Evolutionary conservation across 1,284 basidiomycete species (phyloP).

Genomic region (Malassezia restricta): DNA sequence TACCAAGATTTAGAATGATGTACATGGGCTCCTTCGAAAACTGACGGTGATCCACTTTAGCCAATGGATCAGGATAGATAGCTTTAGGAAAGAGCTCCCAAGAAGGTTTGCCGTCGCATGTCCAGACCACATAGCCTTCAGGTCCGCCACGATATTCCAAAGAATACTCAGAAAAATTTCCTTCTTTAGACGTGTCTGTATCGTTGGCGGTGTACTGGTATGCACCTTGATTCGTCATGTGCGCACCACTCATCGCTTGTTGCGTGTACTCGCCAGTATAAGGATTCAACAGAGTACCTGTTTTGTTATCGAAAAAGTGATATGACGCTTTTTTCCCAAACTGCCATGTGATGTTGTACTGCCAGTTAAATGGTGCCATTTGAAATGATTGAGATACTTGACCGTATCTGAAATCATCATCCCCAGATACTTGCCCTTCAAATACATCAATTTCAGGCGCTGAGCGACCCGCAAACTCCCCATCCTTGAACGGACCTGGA

Average conservation of each 20-base stretch:
- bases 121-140: slow-evolving; percentile 22
- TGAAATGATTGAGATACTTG: slow-evolving; percentile 69
- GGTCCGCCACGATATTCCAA: slow-evolving; percentile 4
- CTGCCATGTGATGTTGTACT: slow-evolving; percentile 31
- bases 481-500: slow-evolving; percentile 56
- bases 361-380: slow-evolving; percentile 55
- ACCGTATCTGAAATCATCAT: slow-evolving; percentile 14
- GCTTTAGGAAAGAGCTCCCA: slow-evolving; percentile 57
- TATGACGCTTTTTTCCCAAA: slow-evolving; percentile 18
- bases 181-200: neutral
- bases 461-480: slow-evolving; percentile 56
- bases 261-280: slow-evolving; percentile 35
- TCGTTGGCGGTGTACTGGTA: neutral
- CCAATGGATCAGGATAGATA: slow-evolving; percentile 56
- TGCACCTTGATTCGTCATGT: neutral
- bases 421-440: slow-evolving; percentile 51
- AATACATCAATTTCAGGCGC: slow-evolving; percentile 60
- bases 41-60: slow-evolving; percentile 61
- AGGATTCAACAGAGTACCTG: slow-evolving; percentile 20
- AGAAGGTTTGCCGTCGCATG: slow-evolving; percentile 18
- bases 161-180: slow-evolving; percentile 5
- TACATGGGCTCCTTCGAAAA: slow-evolving; percentile 54
- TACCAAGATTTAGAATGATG: slow-evolving; percentile 31
- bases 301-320: slow-evolving; percentile 22
- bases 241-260: slow-evolving; percentile 20